Evolutionary conservation across 768 basidiomycete genomes (phyloP), one percentile per base, ranked within the genome.

Genomic region (Lactifluus pinguis): DNA sequence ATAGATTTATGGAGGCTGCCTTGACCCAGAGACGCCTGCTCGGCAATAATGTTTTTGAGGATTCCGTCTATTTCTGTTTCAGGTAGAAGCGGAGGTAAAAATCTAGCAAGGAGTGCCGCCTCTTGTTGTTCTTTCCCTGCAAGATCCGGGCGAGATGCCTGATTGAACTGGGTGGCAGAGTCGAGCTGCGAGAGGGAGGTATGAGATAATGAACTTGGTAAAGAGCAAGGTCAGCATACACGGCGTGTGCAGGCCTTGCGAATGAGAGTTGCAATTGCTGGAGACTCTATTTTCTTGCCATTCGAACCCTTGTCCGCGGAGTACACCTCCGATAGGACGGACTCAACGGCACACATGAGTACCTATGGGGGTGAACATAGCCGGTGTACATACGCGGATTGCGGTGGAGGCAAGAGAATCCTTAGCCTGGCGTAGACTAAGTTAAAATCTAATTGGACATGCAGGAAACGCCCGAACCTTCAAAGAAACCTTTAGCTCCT

Each of bases 321-420:
- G 64, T 88, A 82, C 2, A 89, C 77, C 59, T 89, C 87, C 10
- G 87, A 77, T 17, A 89, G 76, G 36, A 87, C 78, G 29, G 85
- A 83, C 87, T 89, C 34, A 44, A 42, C 45, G 29, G 25, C 39
- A 30, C 29, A 25, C 21, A 60, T 44, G 17, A 42, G 50, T 47
- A 38, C 21, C 17, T 32, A 39, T 8, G 52, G n/a, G 32, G 34
- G 21, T 19, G 19, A 9, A 44, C 36, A 15, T 32, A 42, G 47
- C 39, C 39, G 13, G 25, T 4, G 10, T 44, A 64, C 64, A 54
- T 41, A 71, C 68, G 61, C 83, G 67, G 63, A 87, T 84, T 48
- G 80, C 80, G 47, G 77, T 85, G 19, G 86, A 82, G 49, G 79
- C 72, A 25, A 76, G 66, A n/a, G 76, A 69, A 65, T 89, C 80